Base-by-base conservation (phyloP, 2,329 filamentous ascomycete genomes). In the Neophaeococcomyces mojaviensis region DNA sequence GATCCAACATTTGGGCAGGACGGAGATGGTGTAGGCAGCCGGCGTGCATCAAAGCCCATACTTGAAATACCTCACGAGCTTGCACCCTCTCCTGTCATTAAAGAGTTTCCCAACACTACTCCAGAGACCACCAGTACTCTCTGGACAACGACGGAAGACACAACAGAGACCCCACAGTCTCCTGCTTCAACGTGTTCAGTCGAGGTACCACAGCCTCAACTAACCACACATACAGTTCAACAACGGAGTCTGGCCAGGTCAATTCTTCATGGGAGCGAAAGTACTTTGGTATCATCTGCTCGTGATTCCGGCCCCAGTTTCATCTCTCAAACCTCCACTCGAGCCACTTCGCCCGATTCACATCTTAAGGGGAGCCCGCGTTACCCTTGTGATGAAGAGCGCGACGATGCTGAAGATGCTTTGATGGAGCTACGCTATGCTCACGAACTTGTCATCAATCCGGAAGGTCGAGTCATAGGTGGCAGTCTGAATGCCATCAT, bases 381-480 rank as follows among this genome's bases (percentile, higher is more conserved):
- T 28, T 10, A 78, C 0, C 75, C 78, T 1, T 69, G 79, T n/a
- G 79, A 75, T 3, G 88, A 94, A 46, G 87, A 90, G 48, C 72
- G 77, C 10, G 82, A 87, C 30, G 88, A 94, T 39, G 79, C 83
- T 1, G 90, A 95, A 62, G 83, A 79, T 3, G 84, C 83, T 58
- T 71, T 96, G n/a, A 71, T 95, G n/a, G 86, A 89, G 61, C 94
- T 85, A 67, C 95, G 89, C 0, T 96, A 79, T 59, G 87, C 88
- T 0, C 86, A 96, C 59, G 90, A 98, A 61, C 74, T 98, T 39
- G 81, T 95, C 59, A 84, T 86, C 63, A 96, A 94, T 69, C 94
- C 94, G 64, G 90, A 97, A 55, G 89, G 90, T 1, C 86, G 94
- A 51, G 83, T 98, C n/a, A 86, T 86, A 34, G 92, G 92, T 38